Evolutionary conservation across 306 rosid genomes (phyloP).

Genomic region (Quercus alba): DNA sequence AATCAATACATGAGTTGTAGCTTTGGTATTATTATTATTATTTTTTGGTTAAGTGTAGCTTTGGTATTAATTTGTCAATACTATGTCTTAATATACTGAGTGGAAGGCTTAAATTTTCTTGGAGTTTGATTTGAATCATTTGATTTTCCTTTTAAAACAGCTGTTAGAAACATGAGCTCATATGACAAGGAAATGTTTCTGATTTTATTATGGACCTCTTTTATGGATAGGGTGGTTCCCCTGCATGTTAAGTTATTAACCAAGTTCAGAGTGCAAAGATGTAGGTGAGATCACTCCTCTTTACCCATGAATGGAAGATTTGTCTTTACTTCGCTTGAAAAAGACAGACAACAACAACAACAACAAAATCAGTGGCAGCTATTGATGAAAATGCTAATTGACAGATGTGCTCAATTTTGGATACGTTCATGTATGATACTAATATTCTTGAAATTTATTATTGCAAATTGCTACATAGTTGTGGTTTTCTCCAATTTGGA

Average conservation of each 20-base stretch:
- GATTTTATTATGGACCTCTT: neutral
- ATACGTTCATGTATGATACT: neutral
- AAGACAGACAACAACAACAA: neutral
- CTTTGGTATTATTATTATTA: neutral
- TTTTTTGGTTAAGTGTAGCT: neutral
- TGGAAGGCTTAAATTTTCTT: neutral
- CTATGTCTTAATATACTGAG: neutral
- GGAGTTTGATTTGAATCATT: neutral
- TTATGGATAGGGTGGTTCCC: neutral
- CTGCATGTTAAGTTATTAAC: neutral
- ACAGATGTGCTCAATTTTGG: neutral
- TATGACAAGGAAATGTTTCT: neutral
- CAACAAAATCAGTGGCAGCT: neutral
- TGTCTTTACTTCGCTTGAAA: neutral
- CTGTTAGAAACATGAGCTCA: neutral
- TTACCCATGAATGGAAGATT: neutral
- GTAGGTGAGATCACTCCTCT: neutral
- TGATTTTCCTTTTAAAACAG: neutral
- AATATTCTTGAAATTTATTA: slow-evolving; percentile 12
- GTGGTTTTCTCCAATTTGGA: neutral
- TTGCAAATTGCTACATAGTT: neutral
- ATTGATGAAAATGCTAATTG: neutral
- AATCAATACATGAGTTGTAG: neutral
- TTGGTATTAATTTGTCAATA: neutral
- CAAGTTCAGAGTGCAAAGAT: neutral